Conservation (phyloP, 805 yeast genomes). For the Metschnikowia sp. region DNA sequence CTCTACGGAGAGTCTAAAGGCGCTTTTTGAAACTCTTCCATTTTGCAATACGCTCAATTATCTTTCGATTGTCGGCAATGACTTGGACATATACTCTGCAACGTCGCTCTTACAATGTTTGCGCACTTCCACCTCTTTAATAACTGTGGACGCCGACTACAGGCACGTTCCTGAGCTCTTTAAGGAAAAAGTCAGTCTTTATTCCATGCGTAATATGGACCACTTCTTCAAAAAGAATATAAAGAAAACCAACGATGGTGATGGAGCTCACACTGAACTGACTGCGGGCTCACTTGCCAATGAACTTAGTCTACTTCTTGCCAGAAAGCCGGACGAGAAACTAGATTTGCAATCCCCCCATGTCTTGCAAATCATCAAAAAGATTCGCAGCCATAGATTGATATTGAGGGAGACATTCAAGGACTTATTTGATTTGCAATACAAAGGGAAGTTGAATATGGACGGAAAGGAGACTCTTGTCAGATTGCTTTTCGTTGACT, state of each 20-base stretch:
- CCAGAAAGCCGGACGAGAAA: conserved; percentile 29
- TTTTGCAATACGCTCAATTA: conserved; percentile 64
- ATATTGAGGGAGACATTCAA: conserved; percentile 36
- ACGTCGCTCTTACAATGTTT: conserved; percentile 68
- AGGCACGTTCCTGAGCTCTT: conserved; percentile 57
- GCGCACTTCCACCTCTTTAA: conserved; percentile 60
- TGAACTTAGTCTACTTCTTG: conserved; percentile 28
- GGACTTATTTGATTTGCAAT: conserved; percentile 56
- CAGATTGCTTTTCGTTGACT: conserved; percentile 64
- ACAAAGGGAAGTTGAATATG: conserved; percentile 50
- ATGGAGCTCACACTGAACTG: not conserved
- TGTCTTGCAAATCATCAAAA: conserved; percentile 26
- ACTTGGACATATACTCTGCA: conserved; percentile 55
- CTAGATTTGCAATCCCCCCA: conserved; percentile 32
- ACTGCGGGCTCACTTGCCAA: conserved; percentile 36
- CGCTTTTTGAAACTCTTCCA: conserved; percentile 65
- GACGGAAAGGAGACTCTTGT: conserved; percentile 76
- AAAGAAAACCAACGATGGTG: conserved; percentile 34
- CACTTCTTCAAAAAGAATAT: conserved; percentile 35
- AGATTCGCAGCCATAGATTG: conserved; percentile 26
- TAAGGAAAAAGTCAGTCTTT: conserved; percentile 70
- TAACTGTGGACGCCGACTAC: conserved; percentile 65
- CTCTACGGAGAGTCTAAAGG: conserved; percentile 50
- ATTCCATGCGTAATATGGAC: conserved; percentile 82
- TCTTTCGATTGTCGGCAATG: conserved; percentile 65